Conservation (phyloP, 306 rosid genomes). For the Ochetophila trinervis region DNA sequence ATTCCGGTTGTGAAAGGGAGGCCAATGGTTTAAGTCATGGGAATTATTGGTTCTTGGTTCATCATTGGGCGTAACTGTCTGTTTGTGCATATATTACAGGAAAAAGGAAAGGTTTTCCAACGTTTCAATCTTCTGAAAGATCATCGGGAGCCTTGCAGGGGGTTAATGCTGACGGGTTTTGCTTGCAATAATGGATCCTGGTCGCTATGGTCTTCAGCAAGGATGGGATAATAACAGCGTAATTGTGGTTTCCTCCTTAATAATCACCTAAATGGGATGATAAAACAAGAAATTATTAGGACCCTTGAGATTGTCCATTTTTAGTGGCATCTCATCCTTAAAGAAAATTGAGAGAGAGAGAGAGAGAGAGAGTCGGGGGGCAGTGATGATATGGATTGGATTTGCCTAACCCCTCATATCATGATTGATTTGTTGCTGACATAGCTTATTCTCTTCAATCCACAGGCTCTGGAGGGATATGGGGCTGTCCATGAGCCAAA, state of each 20-base stretch:
- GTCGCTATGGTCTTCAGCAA: slow-evolving; percentile 92
- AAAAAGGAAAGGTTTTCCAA: slow-evolving; percentile 50
- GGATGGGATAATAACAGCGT: slow-evolving; percentile 99
- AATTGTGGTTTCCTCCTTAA: slow-evolving; percentile 99
- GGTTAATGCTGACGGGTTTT: slow-evolving; percentile 27
- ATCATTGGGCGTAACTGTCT: slow-evolving; percentile 68
- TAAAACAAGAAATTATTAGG: slow-evolving; percentile 87
- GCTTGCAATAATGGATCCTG: slow-evolving; percentile 87
- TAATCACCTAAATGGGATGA: slow-evolving; percentile 95
- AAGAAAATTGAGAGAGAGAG: slow-evolving; percentile 68
- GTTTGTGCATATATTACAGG: slow-evolving; percentile 75
- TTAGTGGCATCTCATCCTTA: slow-evolving; percentile 60
- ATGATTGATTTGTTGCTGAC: slow-evolving; percentile 95
- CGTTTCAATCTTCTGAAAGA: slow-evolving; percentile 42
- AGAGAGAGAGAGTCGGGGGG: slow-evolving; percentile 67
- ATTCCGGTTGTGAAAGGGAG: slow-evolving; percentile 44
- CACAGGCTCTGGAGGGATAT: slow-evolving; percentile 99
- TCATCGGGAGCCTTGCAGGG: slow-evolving; percentile 36
- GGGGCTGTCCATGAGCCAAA: slow-evolving; percentile 79
- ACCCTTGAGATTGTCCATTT: slow-evolving; percentile 65
- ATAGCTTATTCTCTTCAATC: slow-evolving; percentile 99
- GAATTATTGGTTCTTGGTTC: slow-evolving; percentile 70
- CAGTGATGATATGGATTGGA: slow-evolving; percentile 98
- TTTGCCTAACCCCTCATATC: slow-evolving; percentile 93
- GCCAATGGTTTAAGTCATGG: slow-evolving; percentile 55